Evolutionary conservation across 768 basidiomycete genomes (phyloP), one percentile per base, ranked within the genome.

Genomic region (Rhizopogon roseolus): DNA sequence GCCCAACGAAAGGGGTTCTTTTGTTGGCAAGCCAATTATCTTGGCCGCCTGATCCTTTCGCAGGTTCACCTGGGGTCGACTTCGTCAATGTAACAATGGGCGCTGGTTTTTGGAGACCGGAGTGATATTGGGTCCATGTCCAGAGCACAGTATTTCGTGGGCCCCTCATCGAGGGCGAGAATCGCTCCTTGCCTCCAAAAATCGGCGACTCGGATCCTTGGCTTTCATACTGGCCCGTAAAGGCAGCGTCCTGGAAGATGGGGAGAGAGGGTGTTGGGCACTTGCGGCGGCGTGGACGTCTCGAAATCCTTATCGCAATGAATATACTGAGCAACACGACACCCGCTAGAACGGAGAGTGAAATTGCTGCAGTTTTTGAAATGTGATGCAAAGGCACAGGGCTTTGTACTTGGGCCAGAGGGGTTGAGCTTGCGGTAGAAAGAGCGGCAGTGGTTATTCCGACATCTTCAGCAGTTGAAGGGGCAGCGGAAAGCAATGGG

Each of bases 251-350:
- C 54, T 85, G 81, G 11, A 86, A 71, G 44, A 88, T 84, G 0
- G 88, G 88, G n/a, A 86, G 74, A 29, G 88, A 90, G 3, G 86
- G 88, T n/a, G 76, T 83, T 6, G 81, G 86, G 17, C 76, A 80
- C n/a, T 70, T 71, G 44, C 75, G 78, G 38, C 76, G 76, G 17
- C 70, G 72, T 22, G 81, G 85, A 28, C 78, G 77, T 53, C 68
- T 67, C 49, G 77, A 77, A 55, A 80, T 63, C 54, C 73, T 81
- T 56, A 76, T 61, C 13, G 80, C 54, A 50, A 87, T 65, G 54
- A 78, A 71, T 36, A 79, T 52, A 14, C 77, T 77, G 3, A 83
- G 60, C 27, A 86, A 57, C 9, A 81, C 57, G 57, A 79, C 73
- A 13, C 72, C 73, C 52, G 76, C 73, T 5, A 84, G 78, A 42